These are phyloP conservation scores for Podospora fimiseda DNA, from an alignment of 495 filamentous ascomycete species.

Conservation along the genomic window DNA sequence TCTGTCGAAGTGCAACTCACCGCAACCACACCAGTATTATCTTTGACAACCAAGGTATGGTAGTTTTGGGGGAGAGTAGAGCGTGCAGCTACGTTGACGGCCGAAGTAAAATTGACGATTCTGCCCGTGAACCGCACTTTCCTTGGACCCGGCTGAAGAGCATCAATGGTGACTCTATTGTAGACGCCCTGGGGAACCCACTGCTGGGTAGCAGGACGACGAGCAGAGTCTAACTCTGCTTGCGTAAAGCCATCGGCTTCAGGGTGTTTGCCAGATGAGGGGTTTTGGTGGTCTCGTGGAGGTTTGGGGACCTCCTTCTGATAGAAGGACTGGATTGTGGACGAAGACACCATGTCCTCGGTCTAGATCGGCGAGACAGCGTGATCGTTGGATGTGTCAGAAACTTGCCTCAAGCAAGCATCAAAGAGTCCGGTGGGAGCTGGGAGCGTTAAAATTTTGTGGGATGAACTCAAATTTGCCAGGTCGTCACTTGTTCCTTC, in stretches of 20 bases:
- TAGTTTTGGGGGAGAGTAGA: slow-evolving; percentile 33
- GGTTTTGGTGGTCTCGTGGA: background rate
- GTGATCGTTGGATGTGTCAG: too few relatives aligned
- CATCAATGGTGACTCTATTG: slow-evolving; percentile 41
- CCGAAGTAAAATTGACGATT: slow-evolving; percentile 50
- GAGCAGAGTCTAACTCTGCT: slow-evolving; percentile 1
- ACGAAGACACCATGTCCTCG: background rate
- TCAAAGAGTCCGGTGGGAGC: too few relatives aligned
- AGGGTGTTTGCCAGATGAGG: background rate
- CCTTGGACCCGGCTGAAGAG: slow-evolving; percentile 46
- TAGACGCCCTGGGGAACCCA: slow-evolving; percentile 54
- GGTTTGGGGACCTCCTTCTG: slow-evolving; percentile 18
- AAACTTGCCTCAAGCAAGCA: too few relatives aligned
- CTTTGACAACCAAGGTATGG: slow-evolving; percentile 51
- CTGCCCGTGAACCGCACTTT: slow-evolving; percentile 52
- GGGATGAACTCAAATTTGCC: too few relatives aligned
- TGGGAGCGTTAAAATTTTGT: too few relatives aligned
- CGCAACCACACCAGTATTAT: slow-evolving; percentile 50
- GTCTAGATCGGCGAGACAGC: background rate
- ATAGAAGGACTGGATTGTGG: slow-evolving; percentile 53
- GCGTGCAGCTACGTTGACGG: slow-evolving; percentile 31
- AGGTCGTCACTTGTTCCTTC: too few relatives aligned
- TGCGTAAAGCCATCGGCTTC: slow-evolving; percentile 7
- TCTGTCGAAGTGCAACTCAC: slow-evolving; percentile 34
- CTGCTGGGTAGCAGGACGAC: slow-evolving; percentile 15